Evolutionary conservation across 805 yeast genomes (phyloP).

Genomic region (Candida oleophila): DNA sequence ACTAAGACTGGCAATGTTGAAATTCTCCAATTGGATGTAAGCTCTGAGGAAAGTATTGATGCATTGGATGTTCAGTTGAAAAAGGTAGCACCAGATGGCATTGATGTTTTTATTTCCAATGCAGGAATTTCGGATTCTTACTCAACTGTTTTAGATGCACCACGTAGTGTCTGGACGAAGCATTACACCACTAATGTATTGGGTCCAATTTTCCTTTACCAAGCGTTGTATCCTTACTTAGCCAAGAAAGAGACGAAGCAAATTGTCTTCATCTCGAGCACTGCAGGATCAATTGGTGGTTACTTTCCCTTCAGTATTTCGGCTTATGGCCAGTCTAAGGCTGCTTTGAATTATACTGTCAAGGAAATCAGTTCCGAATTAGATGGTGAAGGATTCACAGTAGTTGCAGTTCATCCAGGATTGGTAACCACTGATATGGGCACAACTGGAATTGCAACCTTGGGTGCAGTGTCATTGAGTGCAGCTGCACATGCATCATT

Average conservation of each 20-base stretch:
- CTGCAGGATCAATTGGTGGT: conserved; percentile 23
- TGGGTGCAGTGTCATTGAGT: no score
- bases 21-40: conserved; percentile 12
- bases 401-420: conserved; percentile 39
- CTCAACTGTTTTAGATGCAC: conserved; percentile 14
- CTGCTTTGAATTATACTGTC: conserved; percentile 30
- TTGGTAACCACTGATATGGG: conserved; percentile 37
- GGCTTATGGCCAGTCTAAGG: conserved; percentile 36
- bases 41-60: conserved; percentile 19
- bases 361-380: conserved; percentile 24
- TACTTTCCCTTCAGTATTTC: conserved; percentile 16
- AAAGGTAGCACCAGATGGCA: conserved; percentile 11
- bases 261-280: conserved; percentile 25
- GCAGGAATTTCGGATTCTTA: conserved; percentile 21
- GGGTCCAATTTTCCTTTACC: conserved; percentile 29
- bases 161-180: conserved; percentile 13
- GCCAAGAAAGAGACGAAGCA: conserved; percentile 21
- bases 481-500: no score
- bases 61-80: conserved; percentile 11
- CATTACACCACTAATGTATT: conserved; percentile 22
- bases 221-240: conserved; percentile 26
- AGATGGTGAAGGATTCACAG: conserved; percentile 20
- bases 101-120: conserved; percentile 32
- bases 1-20: conserved; percentile 12
- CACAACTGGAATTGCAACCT: neutral